phyloP scores from a whole-genome alignment of 2,329 filamentous ascomycete species.

The Fusarium acutatum region DNA sequence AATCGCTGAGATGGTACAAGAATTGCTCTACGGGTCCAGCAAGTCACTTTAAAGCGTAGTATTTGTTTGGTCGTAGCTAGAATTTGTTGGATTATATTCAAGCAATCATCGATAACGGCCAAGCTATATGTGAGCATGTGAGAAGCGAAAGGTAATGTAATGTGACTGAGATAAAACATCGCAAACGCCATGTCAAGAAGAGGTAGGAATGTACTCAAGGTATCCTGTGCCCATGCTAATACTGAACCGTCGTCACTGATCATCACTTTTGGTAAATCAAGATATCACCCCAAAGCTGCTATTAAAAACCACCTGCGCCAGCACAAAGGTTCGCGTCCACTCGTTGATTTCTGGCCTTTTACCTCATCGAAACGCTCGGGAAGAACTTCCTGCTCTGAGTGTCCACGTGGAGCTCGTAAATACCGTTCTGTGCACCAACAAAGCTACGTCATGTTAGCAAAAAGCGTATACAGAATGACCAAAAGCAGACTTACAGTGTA shows the following conservation, averaged over 20 bases:
- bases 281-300: not conserved
- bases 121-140: conserved; percentile 8
- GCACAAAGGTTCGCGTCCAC: not conserved
- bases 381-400: conserved; percentile 66
- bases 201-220: conserved; percentile 19
- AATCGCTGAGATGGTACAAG: conserved; percentile 79
- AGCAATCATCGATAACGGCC: not conserved
- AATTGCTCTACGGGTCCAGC: conserved; percentile 55
- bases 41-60: not conserved
- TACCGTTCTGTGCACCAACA: conserved; percentile 74
- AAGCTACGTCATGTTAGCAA: conserved; percentile 55
- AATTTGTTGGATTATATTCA: not conserved
- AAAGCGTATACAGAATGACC: too few relatives aligned
- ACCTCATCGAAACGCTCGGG: conserved; percentile 64
- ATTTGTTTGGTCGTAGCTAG: not conserved
- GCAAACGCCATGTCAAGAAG: conserved; percentile 16
- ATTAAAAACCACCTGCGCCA: conserved; percentile 8
- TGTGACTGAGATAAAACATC: not conserved
- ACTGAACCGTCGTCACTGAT: conserved; percentile 32
- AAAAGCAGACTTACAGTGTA: conserved; percentile 59
- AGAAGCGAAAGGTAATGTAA: conserved; percentile 18
- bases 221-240: conserved; percentile 34
- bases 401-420: conserved; percentile 78
- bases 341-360: conserved; percentile 39
- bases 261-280: conserved; percentile 36